Conservation (phyloP, 192 early-diverging fungal species). For the Allomyces javanicus region DNA sequence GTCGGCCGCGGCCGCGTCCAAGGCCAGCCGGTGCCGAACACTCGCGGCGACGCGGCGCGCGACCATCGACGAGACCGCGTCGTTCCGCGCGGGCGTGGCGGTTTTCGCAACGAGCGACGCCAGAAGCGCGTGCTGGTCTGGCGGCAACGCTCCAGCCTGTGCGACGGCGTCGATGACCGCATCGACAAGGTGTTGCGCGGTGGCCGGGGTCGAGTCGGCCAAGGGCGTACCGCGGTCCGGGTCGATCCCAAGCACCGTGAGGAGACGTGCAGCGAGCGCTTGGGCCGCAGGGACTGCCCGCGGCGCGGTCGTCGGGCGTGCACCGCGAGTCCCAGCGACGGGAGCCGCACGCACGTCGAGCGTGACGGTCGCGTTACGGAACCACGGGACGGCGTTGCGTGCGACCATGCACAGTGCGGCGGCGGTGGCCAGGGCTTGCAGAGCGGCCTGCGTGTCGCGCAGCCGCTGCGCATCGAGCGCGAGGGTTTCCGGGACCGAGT, state of each 20-base stretch:
- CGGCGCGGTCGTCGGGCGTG: conserved; percentile 14
- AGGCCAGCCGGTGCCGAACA: conserved; percentile 8
- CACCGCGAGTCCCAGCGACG: conserved; percentile 11
- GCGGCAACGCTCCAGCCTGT: background rate
- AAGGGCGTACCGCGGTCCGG: conserved; percentile 4
- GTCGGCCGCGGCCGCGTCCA: background rate
- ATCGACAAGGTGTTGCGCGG: conserved; percentile 10
- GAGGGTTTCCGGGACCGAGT: conserved; percentile 46
- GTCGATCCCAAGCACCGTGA: conserved; percentile 8
- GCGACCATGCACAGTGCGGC: conserved; percentile 49
- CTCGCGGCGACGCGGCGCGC: conserved; percentile 19
- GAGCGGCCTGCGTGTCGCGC: conserved; percentile 45
- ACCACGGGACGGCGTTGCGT: conserved; percentile 31
- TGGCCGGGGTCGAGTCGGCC: background rate
- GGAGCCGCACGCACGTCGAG: conserved; percentile 8
- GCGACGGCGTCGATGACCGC: background rate
- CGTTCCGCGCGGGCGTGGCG: conserved; percentile 18
- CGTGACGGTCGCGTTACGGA: conserved; percentile 10
- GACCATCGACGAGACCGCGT: conserved; percentile 31
- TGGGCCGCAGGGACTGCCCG: conserved; percentile 7
- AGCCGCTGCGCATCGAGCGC: conserved; percentile 43
- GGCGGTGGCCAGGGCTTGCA: conserved; percentile 41
- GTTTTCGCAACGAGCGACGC: conserved; percentile 23
- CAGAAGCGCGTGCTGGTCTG: conserved; percentile 5
- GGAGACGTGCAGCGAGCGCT: conserved; percentile 8